Evolutionary conservation across 2,329 filamentous ascomycete genomes (phyloP).

Genomic region (Phyllosticta citriasiana): DNA sequence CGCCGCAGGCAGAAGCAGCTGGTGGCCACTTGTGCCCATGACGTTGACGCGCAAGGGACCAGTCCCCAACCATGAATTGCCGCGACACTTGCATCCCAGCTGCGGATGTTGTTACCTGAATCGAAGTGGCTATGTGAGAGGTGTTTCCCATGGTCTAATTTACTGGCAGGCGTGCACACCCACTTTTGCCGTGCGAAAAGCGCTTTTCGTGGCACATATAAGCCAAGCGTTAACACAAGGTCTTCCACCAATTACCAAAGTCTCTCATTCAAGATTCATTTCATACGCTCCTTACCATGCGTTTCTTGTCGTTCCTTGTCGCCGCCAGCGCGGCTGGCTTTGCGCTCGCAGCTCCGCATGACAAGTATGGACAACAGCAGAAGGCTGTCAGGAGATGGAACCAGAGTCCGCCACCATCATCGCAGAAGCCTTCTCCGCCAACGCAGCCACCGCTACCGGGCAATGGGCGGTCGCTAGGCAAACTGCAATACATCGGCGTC

Average conservation of each 20-base stretch:
- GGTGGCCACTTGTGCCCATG: neutral
- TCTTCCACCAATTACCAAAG: neutral
- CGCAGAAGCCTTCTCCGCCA: neutral
- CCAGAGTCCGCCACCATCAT: neutral
- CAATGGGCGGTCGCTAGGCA: neutral
- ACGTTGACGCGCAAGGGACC: neutral
- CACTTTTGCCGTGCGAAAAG: neutral
- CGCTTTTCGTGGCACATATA: neutral
- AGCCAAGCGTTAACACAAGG: no score
- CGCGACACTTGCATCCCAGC: neutral
- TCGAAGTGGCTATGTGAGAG: neutral
- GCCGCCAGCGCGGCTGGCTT: constrained; percentile 13
- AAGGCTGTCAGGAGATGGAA: neutral
- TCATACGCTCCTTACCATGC: constrained; percentile 11
- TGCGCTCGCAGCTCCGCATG: constrained; percentile 12
- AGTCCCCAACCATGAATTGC: neutral
- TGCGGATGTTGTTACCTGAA: neutral
- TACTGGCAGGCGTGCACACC: neutral
- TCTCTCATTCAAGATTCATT: neutral
- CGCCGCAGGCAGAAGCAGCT: neutral
- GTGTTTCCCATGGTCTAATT: neutral
- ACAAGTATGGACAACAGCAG: neutral
- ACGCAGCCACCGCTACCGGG: neutral
- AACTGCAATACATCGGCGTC: constrained; percentile 32
- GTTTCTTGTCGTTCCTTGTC: constrained; percentile 13